phyloP scores from a whole-genome alignment of 257 asterid species.

The Nicotiana paniculata region DNA sequence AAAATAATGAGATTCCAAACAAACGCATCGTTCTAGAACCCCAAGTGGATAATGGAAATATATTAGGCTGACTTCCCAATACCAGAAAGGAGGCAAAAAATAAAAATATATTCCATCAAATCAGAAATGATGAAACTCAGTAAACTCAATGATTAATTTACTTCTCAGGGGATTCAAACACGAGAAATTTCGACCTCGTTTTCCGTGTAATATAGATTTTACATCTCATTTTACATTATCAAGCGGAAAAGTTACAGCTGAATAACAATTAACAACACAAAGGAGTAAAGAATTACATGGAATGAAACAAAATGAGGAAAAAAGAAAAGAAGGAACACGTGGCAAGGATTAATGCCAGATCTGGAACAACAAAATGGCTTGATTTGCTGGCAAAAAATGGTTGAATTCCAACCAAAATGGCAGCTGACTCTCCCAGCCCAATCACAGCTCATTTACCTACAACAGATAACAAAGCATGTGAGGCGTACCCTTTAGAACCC shows the following conservation, averaged over 20 bases:
- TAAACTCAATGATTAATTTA: not conserved
- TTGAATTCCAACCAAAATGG: constrained; percentile 18
- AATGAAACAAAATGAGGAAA: constrained; percentile 6
- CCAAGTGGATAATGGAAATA: not conserved
- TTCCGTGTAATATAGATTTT: constrained; percentile 23
- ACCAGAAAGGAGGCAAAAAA: not conserved
- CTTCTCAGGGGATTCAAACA: constrained; percentile 12
- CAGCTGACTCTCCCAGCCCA: constrained; percentile 29
- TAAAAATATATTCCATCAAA: not conserved
- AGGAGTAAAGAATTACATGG: not conserved
- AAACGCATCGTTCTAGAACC: not conserved
- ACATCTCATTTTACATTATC: constrained; percentile 31
- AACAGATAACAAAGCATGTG: constrained; percentile 31
- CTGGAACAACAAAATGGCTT: constrained; percentile 10
- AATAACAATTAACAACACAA: constrained; percentile 4
- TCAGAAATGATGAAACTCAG: not conserved
- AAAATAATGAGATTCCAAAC: not conserved
- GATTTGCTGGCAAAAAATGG: constrained; percentile 12
- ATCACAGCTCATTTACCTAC: constrained; percentile 36
- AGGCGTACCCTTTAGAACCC: constrained; percentile 23
- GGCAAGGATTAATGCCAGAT: constrained; percentile 26
- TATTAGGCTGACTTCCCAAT: not conserved
- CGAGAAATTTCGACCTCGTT: constrained; percentile 18
- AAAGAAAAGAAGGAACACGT: constrained; percentile 24
- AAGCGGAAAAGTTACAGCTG: constrained; percentile 17